These are phyloP conservation scores for Acacia acuminata DNA, from an alignment of 306 rosid species.

Conservation along the genomic window DNA sequence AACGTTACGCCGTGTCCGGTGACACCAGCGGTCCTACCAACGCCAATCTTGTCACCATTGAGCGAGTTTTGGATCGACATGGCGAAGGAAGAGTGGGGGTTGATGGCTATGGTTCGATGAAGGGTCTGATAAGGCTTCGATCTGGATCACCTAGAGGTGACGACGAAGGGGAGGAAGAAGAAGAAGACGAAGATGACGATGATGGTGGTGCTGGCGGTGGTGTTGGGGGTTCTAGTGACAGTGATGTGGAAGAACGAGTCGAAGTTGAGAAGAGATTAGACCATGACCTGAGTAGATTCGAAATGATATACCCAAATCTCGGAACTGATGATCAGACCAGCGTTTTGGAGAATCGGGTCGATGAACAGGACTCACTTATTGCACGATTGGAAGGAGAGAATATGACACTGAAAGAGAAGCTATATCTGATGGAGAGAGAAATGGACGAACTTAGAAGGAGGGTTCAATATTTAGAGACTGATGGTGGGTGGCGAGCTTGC, in stretches of 20 bases:
- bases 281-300: conserved; percentile 75
- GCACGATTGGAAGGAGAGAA: conserved; percentile 74
- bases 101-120: conserved; percentile 85
- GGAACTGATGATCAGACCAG: conserved; percentile 52
- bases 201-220: conserved; percentile 34
- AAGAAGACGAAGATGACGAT: conserved; percentile 1
- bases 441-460: conserved; percentile 63
- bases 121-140: conserved; percentile 73
- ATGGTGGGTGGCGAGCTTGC: conserved; percentile 35
- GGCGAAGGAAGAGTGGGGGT: conserved; percentile 87
- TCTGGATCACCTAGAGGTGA: conserved; percentile 43
- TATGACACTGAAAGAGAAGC: conserved; percentile 64
- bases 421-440: conserved; percentile 69
- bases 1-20: conserved; percentile 64
- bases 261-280: conserved; percentile 73
- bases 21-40: conserved; percentile 69
- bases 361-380: conserved; percentile 71
- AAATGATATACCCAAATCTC: conserved; percentile 64
- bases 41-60: conserved; percentile 66
- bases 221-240: conserved; percentile 56
- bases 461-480: conserved; percentile 52
- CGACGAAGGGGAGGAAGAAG: conserved; percentile 31
- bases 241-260: conserved; percentile 63
- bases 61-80: conserved; percentile 61
- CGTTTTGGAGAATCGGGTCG: conserved; percentile 68